Evolutionary conservation across 441 rosid species (phyloP), one percentile per base, ranked within the genome.

Genomic region (Biscutella laevigata): DNA sequence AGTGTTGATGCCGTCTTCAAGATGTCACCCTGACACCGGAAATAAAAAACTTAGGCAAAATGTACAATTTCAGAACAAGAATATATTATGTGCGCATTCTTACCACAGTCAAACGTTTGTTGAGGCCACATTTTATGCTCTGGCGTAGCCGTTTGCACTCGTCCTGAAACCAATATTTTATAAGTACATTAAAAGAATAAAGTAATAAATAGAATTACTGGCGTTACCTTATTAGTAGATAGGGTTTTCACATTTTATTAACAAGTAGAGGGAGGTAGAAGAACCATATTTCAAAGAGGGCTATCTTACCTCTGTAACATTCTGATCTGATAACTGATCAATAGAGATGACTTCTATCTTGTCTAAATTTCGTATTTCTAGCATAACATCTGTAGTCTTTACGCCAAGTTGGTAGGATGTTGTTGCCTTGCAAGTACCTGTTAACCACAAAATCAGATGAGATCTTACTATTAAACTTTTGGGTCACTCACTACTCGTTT

Each of bases 251-350:
- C 7, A n/a, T 28, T 47, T 29, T 32, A 28, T 40, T 56, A 16
- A 24, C 51, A 45, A 39, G 44, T 29, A 10, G 6, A 50, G 44
- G 12, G 40, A 33, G 33, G 22, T 34, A 44, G 19, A 56, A 22
- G 47, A 42, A 42, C 24, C 35, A 34, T 57, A 35, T 33, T 68
- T 32, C 35, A 19, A 27, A 61, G 46, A 59, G 50, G 11, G 35
- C 14, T 11, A 52, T 34, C 60, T 53, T 71, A 94, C 99, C 99
- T 86, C 88, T 36, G 96, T 75, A 74, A 94, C 85, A 39, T 87
- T 87, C 60, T 94, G 88, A 68, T 85, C 75, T 53, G 99, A 89
- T 59, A 94, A 77, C 46, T 51, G 86, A 67, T 79, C 74, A 55
- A 94, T 79, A 36, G 94, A 71, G 51, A 87, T 58, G 58, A 78